Base-by-base conservation (phyloP, 1,284 basidiomycete genomes). In the Tylopilus sp. region DNA sequence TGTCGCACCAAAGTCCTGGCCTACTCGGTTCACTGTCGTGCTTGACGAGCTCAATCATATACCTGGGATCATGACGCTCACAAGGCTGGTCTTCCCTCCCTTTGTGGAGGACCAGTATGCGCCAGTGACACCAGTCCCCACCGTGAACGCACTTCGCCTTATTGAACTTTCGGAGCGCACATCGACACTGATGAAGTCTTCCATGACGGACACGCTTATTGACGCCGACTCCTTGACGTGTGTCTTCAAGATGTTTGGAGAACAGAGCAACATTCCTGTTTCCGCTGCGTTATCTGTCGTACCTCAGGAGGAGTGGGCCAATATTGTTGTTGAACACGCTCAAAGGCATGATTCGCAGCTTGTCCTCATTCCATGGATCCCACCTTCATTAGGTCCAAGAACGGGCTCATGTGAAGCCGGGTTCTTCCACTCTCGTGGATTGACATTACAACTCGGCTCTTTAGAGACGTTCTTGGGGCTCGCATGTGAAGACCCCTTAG, bases 41-140 rank as follows among this genome's bases (percentile, higher is more conserved):
- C 87, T 99, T n/a, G 95, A 96, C 78, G 93, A 91, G 77, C 85
- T 98, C 65, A 95, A 97, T 70, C 95, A 98, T 75, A 82, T 99
- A 9, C 87, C 92, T 3, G 87, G 87, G 13, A 86, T 91, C 80
- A 93, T 92, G 89, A 87, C 87, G 3, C 80, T 92, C 51, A 87
- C 88, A 0, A 90, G 91, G 70, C 84, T 94, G 33, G 81, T 93
- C 22, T 69, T 78, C 51, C 69, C 70, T 49, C 62, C 57, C 19
- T 29, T 65, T 4, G 29, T 52, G 4, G 73, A 77, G 6, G 66
- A 68, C 29, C 22, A 68, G 52, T 58, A 26, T 51, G 53, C 68
- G 60, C 71, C 65, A 51, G 65, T 64, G 63, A 64, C 26, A 8
- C 58, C 79, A 12, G 22, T 29, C 29, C 29, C 29, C 29, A 29